Evolutionary conservation across 164 flowering plant genomes (phyloP).

Genomic region (Amborella trichopoda): DNA sequence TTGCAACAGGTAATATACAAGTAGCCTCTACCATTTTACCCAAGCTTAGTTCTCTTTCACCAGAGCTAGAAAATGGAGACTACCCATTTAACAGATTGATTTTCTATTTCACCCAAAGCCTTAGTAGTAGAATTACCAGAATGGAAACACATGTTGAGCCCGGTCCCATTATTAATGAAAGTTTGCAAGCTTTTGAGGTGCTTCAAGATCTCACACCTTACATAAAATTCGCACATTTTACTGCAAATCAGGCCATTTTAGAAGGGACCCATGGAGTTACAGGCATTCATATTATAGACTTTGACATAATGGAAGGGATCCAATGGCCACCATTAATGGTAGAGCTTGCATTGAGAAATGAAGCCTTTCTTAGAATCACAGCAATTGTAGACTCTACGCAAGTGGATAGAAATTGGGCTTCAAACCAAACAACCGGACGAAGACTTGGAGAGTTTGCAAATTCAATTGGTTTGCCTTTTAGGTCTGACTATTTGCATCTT

Average conservation of each 20-base stretch:
- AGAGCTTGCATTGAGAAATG: constrained; percentile 19
- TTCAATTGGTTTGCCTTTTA: constrained; percentile 16
- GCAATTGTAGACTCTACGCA: constrained; percentile 13
- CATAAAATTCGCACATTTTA: constrained; percentile 27
- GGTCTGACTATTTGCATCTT: too few species aligned
- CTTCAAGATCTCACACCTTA: constrained; percentile 28
- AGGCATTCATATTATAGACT: constrained; percentile 21
- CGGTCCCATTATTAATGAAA: background rate
- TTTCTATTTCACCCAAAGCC: constrained; percentile 25
- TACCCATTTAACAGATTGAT: constrained; percentile 15
- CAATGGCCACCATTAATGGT: constrained; percentile 35
- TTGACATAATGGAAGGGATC: constrained; percentile 29
- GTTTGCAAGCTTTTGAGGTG: constrained; percentile 17
- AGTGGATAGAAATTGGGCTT: background rate
- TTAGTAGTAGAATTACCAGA: constrained; percentile 10
- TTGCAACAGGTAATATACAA: constrained; percentile 16
- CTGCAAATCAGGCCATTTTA: constrained; percentile 35
- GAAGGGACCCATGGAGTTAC: constrained; percentile 18
- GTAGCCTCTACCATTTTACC: constrained; percentile 7
- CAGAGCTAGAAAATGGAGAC: constrained; percentile 8
- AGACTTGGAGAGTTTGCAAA: constrained; percentile 25
- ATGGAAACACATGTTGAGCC: background rate
- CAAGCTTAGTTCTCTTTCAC: constrained; percentile 10
- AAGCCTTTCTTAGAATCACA: constrained; percentile 16
- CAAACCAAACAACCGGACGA: constrained; percentile 17